Evolutionary conservation across 192 early-diverging fungal genomes (phyloP).

Genomic region (Gigaspora rosea): DNA sequence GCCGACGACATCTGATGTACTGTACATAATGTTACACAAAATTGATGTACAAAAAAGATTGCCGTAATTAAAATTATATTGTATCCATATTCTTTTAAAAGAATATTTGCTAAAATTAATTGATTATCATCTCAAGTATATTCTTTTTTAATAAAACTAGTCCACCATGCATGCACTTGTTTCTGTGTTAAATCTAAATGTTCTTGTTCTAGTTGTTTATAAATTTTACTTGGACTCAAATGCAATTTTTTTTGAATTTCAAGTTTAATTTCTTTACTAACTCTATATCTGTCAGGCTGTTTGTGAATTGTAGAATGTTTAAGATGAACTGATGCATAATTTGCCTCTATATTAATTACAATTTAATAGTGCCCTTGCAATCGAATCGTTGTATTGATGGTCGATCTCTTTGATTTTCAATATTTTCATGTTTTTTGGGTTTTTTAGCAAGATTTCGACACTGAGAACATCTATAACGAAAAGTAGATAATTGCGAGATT

Average conservation of each 20-base stretch:
- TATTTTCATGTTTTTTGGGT: not conserved
- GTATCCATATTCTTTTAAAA: conserved; percentile 6
- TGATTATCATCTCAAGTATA: not conserved
- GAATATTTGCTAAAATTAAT: not conserved
- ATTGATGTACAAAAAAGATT: too few species aligned
- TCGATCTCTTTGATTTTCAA: not conserved
- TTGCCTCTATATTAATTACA: not conserved
- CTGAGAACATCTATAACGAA: not conserved
- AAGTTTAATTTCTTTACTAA: not conserved
- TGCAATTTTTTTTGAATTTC: not conserved
- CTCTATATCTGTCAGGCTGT: not conserved
- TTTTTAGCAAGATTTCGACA: not conserved
- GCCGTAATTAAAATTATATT: too few species aligned
- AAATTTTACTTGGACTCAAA: not conserved
- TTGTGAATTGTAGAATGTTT: conserved; percentile 1
- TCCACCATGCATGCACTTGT: not conserved
- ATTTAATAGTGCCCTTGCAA: not conserved
- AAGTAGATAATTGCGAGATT: not conserved
- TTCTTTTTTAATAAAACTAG: not conserved
- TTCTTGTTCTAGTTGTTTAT: not conserved
- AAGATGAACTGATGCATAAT: not conserved
- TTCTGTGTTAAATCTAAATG: not conserved
- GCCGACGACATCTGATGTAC: too few species aligned
- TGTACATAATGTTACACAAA: too few species aligned
- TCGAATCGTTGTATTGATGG: not conserved